Base-by-base conservation (phyloP, 2,329 filamentous ascomycete genomes). In the Stemphylium lycopersici region DNA sequence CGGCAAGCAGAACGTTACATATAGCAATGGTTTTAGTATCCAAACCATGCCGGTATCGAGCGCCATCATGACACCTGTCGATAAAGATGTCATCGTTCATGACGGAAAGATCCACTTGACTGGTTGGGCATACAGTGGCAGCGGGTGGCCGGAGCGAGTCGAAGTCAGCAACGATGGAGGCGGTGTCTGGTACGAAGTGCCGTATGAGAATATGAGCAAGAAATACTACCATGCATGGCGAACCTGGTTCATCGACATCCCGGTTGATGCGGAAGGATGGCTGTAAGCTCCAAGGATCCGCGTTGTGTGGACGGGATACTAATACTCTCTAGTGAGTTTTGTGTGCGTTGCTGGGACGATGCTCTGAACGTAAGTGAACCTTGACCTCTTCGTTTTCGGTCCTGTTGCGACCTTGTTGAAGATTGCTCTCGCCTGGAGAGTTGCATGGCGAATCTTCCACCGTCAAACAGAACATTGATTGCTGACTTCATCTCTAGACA, bases 21-120 rank as follows among this genome's bases (percentile, higher is more conserved):
- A 83, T 61, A 84, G 77, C 13, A 84, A 85, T 40, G 87, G 85
- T 0, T 86, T 87, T 56, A 83, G 82, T 58, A 90, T 88, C 63
- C 87, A 90, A 65, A 87, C 89, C 32, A 90, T 90, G 87, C 87
- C 87, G 0, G 87, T 90, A 3, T 84, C 81, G 41, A 84, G 80
- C 13, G 87, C 87, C 16, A 88, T 89, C 62, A 89, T 89, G 83
- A 77, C 81, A 0, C 87, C 87, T 0, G 77, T 79, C 74, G 80
- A 81, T 16, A 86, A 85, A 62, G 80, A 87, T n/a, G 80, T 83
- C 1, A 79, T 88, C 26, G 73, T 88, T 0, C 86, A 89, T 61
- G 78, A 82, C 13, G 86, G 86, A 7, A 79, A 76, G 41, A 87
- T 89, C 46, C 76, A 76, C 5, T 76, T 83, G 56, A 81, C 80